Evolutionary conservation across 2,329 filamentous ascomycete species (phyloP).

Genomic region (Magnaporthiopsis rhizophila): DNA sequence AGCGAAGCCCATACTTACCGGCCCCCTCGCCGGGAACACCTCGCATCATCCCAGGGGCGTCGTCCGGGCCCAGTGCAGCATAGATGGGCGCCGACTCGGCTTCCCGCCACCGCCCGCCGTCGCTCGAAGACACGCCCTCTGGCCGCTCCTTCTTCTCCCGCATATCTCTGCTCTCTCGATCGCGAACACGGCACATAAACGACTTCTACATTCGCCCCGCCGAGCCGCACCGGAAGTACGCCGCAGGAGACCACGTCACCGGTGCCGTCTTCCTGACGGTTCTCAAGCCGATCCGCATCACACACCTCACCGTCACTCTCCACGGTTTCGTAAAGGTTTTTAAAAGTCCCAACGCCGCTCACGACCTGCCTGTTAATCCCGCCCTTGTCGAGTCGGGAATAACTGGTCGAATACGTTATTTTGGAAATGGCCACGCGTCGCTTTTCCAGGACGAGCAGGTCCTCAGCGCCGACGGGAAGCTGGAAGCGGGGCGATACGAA

Average conservation of each 20-base stretch:
- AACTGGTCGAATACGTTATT: slow-evolving; percentile 43
- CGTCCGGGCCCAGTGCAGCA: slow-evolving; percentile 16
- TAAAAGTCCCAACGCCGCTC: slow-evolving; percentile 56
- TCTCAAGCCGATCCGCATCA: slow-evolving; percentile 67
- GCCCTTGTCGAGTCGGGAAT: slow-evolving; percentile 27
- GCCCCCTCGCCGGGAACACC: not conserved
- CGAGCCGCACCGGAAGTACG: slow-evolving; percentile 71
- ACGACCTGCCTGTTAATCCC: slow-evolving; percentile 31
- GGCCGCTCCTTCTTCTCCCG: slow-evolving; percentile 23
- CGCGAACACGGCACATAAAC: slow-evolving; percentile 56
- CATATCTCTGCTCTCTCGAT: slow-evolving; percentile 43
- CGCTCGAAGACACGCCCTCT: slow-evolving; percentile 25
- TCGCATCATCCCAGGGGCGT: not conserved
- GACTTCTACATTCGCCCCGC: slow-evolving; percentile 73
- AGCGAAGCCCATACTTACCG: not conserved
- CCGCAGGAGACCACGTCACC: slow-evolving; percentile 64
- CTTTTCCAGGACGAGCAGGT: slow-evolving; percentile 78
- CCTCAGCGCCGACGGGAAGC: slow-evolving; percentile 67
- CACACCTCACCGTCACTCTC: slow-evolving; percentile 69
- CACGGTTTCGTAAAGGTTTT: slow-evolving; percentile 75
- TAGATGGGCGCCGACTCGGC: slow-evolving; percentile 38
- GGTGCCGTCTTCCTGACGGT: slow-evolving; percentile 67
- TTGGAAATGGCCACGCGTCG: slow-evolving; percentile 70
- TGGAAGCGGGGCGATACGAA: slow-evolving; percentile 68
- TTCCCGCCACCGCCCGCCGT: slow-evolving; percentile 28